Base-by-base conservation (phyloP, 2,329 filamentous ascomycete species). In the Chaetomiaceae sp. region DNA sequence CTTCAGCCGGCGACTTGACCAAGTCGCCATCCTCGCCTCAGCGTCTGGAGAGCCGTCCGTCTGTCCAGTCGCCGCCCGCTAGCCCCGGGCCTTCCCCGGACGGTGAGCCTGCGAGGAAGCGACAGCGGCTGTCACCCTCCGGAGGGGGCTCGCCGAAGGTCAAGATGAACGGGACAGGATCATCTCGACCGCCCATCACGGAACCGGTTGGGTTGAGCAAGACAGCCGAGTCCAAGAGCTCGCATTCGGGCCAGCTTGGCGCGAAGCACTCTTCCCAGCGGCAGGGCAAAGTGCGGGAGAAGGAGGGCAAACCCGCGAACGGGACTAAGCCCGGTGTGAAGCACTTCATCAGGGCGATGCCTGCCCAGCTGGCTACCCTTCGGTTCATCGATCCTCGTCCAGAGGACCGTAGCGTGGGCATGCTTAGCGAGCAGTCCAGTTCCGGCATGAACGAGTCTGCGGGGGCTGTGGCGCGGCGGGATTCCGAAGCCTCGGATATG, bases 91-190 rank as follows among this genome's bases (percentile, higher is more conserved):
- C n/a, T 17, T 23, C 23, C 1, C 38, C 5, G 17, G 43, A 57
- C 42, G 51, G 45, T 11, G 58, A 61, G 36, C 54, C 57, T 8
- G 20, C 46, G 12, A 54, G 45, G 37, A 63, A 63, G 22, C 52
- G 55, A 39, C 54, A 38, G 34, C 56, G 43, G 15, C 19, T 57
- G 3, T 53, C 58, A 22, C 38, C 49, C 3, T 23, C 55, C n/a
- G 11, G 47, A 25, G 29, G 12, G 11, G 38, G 20, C 25, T 43
- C 49, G 6, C 46, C 49, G 11, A 47, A 50, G n/a, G 12, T 37
- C 15, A 44, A 14, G 14, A 23, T 47, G 11, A 56, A 58, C 17
- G 55, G 50, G 25, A 12, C 34, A 15, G n/a, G 27, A 3, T 6
- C 47, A 1, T 34, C 50, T 17, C 33, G 33, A 34, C 50, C 33